A percentile compares a stretch with the other conserved stretches of the same genome.
Evolutionary conservation across 2,329 filamentous ascomycete species (phyloP).

Genomic region (Pestalotiopsis sp.): DNA sequence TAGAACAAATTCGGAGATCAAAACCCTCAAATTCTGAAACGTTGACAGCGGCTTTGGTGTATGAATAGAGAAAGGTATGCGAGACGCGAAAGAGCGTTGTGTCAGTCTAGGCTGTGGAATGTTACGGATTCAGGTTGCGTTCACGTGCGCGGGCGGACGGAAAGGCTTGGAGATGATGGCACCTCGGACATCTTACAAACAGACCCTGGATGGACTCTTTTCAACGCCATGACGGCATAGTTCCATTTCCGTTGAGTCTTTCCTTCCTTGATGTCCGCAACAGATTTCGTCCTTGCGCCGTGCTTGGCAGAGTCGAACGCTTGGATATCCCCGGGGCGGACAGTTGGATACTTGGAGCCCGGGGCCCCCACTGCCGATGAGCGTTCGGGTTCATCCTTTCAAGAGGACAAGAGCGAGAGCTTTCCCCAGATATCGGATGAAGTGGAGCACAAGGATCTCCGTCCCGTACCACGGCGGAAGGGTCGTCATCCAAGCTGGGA

Average conservation of each 20-base stretch:
- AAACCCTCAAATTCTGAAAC: neutral
- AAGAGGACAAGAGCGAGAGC: neutral
- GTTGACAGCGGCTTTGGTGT: neutral
- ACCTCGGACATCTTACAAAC: too few relatives aligned
- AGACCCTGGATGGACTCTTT: too few relatives aligned
- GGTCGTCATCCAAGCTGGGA: neutral
- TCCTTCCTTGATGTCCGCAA: too few relatives aligned
- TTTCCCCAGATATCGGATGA: conserved; percentile 5
- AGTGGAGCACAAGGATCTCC: neutral
- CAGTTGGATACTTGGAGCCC: neutral
- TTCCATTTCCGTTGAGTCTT: too few relatives aligned
- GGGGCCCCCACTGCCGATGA: neutral
- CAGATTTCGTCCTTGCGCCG: neutral
- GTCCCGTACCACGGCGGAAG: neutral
- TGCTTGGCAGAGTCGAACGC: neutral
- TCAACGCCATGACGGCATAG: too few relatives aligned
- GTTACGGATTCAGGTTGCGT: neutral
- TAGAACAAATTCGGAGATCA: neutral
- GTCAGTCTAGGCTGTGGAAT: neutral
- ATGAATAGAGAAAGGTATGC: neutral
- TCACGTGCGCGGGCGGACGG: too few relatives aligned
- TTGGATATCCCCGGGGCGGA: neutral
- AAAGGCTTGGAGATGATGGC: too few relatives aligned
- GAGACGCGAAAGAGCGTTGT: neutral
- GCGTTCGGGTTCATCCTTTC: neutral